phyloP scores from a whole-genome alignment of 805 yeast genomes.

The Dipodascopsis tothii region DNA sequence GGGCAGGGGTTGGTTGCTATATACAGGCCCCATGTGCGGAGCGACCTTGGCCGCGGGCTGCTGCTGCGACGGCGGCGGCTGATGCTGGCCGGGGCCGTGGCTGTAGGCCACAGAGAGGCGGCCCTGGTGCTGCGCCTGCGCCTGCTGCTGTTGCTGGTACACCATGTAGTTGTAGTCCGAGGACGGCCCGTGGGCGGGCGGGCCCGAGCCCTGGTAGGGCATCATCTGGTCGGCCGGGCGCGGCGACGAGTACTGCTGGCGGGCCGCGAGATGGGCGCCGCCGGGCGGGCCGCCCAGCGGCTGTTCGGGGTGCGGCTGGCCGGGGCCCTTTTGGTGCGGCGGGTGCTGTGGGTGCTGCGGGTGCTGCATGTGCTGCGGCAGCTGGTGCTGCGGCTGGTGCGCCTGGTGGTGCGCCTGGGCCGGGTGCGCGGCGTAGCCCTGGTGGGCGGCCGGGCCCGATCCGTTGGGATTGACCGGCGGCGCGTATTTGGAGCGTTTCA shows the following conservation, averaged over 20 bases:
- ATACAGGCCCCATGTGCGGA: too few relatives aligned
- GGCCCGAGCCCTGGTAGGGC: not conserved
- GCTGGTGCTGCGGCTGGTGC: not conserved
- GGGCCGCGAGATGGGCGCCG: not conserved
- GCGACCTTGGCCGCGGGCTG: not conserved
- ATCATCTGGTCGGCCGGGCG: not conserved
- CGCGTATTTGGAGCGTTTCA: too few relatives aligned
- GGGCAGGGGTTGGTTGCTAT: too few relatives aligned
- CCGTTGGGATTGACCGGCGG: too few relatives aligned
- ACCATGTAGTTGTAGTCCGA: not conserved
- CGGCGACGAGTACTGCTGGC: not conserved
- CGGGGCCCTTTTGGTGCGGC: too few relatives aligned
- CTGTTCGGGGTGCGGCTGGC: not conserved
- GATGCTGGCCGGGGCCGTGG: not conserved
- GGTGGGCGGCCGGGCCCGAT: too few relatives aligned
- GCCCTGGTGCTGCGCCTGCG: not conserved
- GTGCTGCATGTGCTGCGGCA: not conserved
- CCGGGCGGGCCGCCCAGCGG: not conserved
- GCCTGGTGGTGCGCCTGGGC: not conserved
- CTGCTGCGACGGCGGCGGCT: not conserved
- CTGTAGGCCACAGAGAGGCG: not conserved
- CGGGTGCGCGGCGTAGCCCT: not conserved
- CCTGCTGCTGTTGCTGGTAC: not conserved
- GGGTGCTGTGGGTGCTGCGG: not conserved
- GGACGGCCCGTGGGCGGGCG: too few relatives aligned